These are phyloP conservation scores for Kazachstania sp. DNA, from an alignment of 1,139 yeast species.

Conservation along the genomic window DNA sequence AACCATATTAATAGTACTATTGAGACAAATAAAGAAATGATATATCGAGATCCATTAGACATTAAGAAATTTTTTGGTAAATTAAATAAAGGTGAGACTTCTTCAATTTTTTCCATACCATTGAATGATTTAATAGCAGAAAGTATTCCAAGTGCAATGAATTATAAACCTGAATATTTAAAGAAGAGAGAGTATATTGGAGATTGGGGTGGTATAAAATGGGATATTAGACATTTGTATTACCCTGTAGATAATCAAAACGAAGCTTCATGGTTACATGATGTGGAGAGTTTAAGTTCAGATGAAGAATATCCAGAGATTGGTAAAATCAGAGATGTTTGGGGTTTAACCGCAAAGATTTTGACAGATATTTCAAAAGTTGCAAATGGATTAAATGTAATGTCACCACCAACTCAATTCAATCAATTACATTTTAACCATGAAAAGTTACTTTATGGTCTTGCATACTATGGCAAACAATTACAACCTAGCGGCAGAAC, in stretches of 20 bases:
- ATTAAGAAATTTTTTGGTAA: conserved; percentile 23
- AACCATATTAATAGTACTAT: conserved; percentile 12
- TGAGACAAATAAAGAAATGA: conserved; percentile 2
- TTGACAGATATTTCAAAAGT: conserved; percentile 67
- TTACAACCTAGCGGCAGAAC: conserved; percentile 33
- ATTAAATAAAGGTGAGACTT: conserved; percentile 65
- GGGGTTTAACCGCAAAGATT: conserved; percentile 90
- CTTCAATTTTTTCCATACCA: conserved; percentile 62
- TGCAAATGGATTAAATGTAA: conserved; percentile 32
- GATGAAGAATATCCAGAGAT: conserved; percentile 29
- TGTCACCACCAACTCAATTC: conserved; percentile 8
- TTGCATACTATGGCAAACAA: conserved; percentile 46
- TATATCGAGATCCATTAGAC: conserved; percentile 31
- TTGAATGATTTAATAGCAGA: conserved; percentile 45
- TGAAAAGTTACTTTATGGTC: conserved; percentile 54
- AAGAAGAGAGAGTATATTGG: conserved; percentile 30
- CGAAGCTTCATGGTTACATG: conserved; percentile 58
- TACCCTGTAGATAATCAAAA: conserved; percentile 48
- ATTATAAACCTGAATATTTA: conserved; percentile 28
- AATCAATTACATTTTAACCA: conserved; percentile 35
- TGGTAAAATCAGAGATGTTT: conserved; percentile 50
- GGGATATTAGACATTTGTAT: conserved; percentile 54
- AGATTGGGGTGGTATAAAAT: conserved; percentile 63
- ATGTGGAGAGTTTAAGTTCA: conserved; percentile 49
- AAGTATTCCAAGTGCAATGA: conserved; percentile 17